These are phyloP conservation scores for Torulaspora gathmanii DNA, from an alignment of 805 yeast genomes.

Conservation along the genomic window DNA sequence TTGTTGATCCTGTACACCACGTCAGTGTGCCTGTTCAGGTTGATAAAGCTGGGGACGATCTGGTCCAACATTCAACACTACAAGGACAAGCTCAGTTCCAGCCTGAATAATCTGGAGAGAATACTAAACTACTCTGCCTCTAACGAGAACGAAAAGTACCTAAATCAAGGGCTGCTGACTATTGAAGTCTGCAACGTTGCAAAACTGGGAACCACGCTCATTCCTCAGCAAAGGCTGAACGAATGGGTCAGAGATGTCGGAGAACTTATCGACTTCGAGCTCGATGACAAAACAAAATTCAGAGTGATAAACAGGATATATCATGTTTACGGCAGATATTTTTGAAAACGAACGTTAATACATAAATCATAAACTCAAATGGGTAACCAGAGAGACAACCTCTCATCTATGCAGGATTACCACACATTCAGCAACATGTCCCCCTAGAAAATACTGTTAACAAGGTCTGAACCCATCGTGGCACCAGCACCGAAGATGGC, in stretches of 20 bases:
- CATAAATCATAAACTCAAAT: conserved; percentile 2
- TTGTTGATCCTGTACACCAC: conserved; percentile 51
- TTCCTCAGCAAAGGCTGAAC: conserved; percentile 46
- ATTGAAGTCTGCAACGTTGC: conserved; percentile 61
- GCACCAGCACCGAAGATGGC: conserved; percentile 97
- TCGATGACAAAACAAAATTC: conserved; percentile 40
- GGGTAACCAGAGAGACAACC: not conserved
- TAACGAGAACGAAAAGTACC: conserved; percentile 31
- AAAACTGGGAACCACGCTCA: conserved; percentile 42
- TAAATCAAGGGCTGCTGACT: conserved; percentile 56
- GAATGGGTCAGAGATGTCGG: conserved; percentile 64
- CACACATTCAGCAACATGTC: not conserved
- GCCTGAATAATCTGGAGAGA: conserved; percentile 56
- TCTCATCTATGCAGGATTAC: not conserved
- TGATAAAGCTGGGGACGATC: conserved; percentile 24
- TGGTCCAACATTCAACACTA: conserved; percentile 28
- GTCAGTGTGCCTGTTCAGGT: conserved; percentile 33
- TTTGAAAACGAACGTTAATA: conserved; percentile 5
- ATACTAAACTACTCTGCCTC: conserved; percentile 38
- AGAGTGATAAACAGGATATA: conserved; percentile 54
- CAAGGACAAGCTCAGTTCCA: conserved; percentile 30
- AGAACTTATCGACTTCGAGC: conserved; percentile 46
- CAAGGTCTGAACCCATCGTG: conserved; percentile 78
- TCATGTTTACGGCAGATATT: conserved; percentile 49
- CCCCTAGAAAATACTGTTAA: conserved; percentile 61